Base-by-base conservation (phyloP, 495 filamentous ascomycete species). In the Baudoinia panamericana region DNA sequence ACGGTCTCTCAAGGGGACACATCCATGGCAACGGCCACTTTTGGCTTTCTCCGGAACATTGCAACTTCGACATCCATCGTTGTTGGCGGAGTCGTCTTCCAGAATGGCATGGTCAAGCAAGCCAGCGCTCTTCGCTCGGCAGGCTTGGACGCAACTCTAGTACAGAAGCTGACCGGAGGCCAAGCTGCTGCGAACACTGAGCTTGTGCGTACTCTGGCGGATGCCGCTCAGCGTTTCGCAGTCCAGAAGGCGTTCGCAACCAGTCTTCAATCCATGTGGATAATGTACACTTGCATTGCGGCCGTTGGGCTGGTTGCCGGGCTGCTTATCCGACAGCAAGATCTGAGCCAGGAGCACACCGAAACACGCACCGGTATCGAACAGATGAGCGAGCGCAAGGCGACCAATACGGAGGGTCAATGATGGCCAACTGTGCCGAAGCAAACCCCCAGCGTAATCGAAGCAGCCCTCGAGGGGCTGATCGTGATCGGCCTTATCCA, bases 261-360 rank as follows among this genome's bases (percentile, higher is more conserved):
- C 64, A 76, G 73, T 45, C 53, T 77, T 41, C 56, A 66, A 38
- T 74, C 77, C 42, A 67, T 81, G 51, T 78, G 70, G 71, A 74
- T 78, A 22, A 32, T 73, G 32, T 76, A 73, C 50, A 73, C 73
- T 5, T 65, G 61, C 48, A 53, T 76, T 41, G 59, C 66, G 12
- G 70, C 53, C 7, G 31, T 64, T 39, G 68, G 67, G 1, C 35
- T 80, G 7, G 39, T 75, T 4, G 66, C 63, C 6, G 71, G 69
- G 36, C 39, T 51, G 0, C 78, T 80, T 45, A 67, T 82, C 39
- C 56, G 62, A 30, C 66, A 68, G 41, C 45, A 54, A 18, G 52
- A 59, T 17, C 50, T 81, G 47, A 73, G 62, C 23, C 65, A 59
- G 31, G 73, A 77, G 51, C 77, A 80, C 56, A 62, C 63, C 4